Percentiles rank a stretch among this genome's conserved stretches.
Evolutionary conservation across 495 filamentous ascomycete genomes (phyloP).

Genomic region (Talaromyces thailandensis): DNA sequence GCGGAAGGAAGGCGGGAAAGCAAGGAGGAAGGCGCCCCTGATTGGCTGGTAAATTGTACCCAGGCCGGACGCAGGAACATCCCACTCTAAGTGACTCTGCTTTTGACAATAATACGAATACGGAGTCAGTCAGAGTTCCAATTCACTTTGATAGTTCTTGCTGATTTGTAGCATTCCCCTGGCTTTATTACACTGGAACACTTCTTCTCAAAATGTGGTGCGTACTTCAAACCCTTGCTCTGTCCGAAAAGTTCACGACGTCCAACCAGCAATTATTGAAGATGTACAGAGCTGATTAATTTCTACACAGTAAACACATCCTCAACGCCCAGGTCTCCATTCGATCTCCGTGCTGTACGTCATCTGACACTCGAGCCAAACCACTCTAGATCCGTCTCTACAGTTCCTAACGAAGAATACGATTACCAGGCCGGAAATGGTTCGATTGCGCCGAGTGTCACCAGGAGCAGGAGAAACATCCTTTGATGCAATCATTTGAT

Average conservation of each 20-base stretch:
- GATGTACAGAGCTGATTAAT: not conserved
- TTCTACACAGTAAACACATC: constrained; percentile 72
- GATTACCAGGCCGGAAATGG: constrained; percentile 73
- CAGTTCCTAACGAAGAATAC: not conserved
- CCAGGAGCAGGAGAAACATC: constrained; percentile 66
- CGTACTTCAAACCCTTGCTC: not conserved
- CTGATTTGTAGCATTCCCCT: not conserved
- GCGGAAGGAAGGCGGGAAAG: not conserved
- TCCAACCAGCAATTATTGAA: not conserved
- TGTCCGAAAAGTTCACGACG: not conserved
- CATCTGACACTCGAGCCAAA: constrained; percentile 13
- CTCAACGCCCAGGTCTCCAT: constrained; percentile 97
- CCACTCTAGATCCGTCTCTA: not conserved
- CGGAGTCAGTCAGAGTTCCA: not conserved
- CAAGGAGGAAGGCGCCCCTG: not conserved
- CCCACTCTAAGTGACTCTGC: not conserved
- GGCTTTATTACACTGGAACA: not conserved
- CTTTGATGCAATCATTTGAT: constrained; percentile 65
- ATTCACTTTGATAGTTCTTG: not conserved
- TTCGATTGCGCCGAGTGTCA: constrained; percentile 98
- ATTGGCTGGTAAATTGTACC: not conserved
- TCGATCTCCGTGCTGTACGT: constrained; percentile 86
- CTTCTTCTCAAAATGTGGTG: not conserved
- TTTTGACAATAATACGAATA: no score
- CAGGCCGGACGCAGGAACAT: not conserved